These are phyloP conservation scores for Hydrangea macrophylla DNA, from an alignment of 148 eudicot species.

Conservation along the genomic window DNA sequence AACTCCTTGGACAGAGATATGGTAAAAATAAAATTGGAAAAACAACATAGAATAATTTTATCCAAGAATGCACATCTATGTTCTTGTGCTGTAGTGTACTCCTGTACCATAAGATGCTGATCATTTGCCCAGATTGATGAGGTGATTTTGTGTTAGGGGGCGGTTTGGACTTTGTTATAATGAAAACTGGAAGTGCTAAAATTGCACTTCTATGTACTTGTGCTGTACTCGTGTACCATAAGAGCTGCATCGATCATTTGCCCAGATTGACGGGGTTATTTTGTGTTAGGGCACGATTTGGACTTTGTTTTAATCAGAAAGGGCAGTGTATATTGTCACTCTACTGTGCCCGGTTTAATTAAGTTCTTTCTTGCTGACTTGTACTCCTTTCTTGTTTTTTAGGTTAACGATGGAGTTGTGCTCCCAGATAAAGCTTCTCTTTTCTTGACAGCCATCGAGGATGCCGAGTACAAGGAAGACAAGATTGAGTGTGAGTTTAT, in stretches of 20 bases:
- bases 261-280: not conserved
- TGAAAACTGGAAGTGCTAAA: not conserved
- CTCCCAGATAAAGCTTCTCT: slow-evolving; percentile 93
- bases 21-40: too few species aligned
- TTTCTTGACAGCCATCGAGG: slow-evolving; percentile 92
- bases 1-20: too few species aligned
- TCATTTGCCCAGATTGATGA: not conserved
- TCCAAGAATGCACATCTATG: too few species aligned
- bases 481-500: slow-evolving; percentile 85
- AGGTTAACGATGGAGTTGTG: slow-evolving; percentile 72
- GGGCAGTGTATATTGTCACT: slow-evolving; percentile 4
- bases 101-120: too few species aligned
- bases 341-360: not conserved
- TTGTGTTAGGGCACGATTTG: not conserved
- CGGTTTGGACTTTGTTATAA: not conserved
- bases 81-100: not conserved
- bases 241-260: not conserved
- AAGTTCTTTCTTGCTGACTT: not conserved
- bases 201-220: too few species aligned
- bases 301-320: not conserved
- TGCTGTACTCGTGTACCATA: not conserved
- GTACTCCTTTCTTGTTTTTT: slow-evolving; percentile 24
- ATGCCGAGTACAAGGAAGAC: slow-evolving; percentile 96
- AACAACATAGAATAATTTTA: too few species aligned
- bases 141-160: not conserved